Percentiles rank a stretch among this genome's conserved stretches.
Evolutionary conservation across 78 protist species (phyloP).

Genomic region (Tieghemostelium lacteum): DNA sequence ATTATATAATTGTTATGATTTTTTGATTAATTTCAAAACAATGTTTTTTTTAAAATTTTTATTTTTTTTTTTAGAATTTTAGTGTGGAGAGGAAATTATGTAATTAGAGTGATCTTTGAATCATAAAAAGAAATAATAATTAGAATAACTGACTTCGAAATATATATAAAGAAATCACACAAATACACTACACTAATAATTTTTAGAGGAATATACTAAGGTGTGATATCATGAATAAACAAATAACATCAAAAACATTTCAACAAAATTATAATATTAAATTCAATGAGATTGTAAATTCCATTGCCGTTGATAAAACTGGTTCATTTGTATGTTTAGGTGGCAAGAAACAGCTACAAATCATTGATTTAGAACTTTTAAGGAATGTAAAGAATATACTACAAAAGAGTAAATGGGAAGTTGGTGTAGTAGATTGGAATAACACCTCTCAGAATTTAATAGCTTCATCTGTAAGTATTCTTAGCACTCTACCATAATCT

Average conservation of each 20-base stretch:
- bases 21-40: no score
- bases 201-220: no score
- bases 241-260: constrained; percentile 5
- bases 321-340: constrained; percentile 72
- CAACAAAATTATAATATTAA: constrained; percentile 37
- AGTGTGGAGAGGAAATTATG: no score
- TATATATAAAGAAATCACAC: no score
- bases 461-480: constrained; percentile 72
- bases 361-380: constrained; percentile 41
- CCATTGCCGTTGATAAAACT: constrained; percentile 67
- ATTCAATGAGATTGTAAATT: constrained; percentile 64
- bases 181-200: no score
- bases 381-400: constrained; percentile 31
- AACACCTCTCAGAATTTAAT: constrained; percentile 34
- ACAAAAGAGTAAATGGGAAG: constrained; percentile 75
- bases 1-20: no score
- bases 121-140: no score
- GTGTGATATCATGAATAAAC: not conserved
- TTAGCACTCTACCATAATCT: not conserved
- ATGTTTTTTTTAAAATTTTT: no score
- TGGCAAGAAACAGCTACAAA: constrained; percentile 58
- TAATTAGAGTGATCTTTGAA: no score
- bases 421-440: constrained; percentile 81
- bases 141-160: no score
- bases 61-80: no score